Evolutionary conservation across 2,329 filamentous ascomycete species (phyloP), one percentile per base, ranked within the genome.

Genomic region (Colletotrichum neosansevieriae): DNA sequence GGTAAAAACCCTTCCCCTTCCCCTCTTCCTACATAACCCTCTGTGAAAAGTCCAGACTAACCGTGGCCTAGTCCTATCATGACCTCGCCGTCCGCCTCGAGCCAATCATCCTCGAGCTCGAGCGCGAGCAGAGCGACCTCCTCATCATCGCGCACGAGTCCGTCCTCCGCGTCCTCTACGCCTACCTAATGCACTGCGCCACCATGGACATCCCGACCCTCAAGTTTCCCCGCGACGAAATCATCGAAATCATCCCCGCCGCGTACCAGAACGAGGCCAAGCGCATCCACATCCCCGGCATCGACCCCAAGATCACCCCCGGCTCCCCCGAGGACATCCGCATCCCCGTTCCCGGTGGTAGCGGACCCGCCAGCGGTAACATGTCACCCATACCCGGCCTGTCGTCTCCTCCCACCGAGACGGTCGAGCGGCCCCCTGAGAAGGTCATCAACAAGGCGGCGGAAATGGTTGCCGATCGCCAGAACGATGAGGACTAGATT

Each of bases 131-230:
- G 74, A 97, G 97, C 72, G 96, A 99, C 77, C 86, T 99, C n/a
- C 87, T 99, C 60, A 98, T 99, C 76, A 98, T 99, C 73, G 96
- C 96, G 0, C 96, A 99, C 79, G 96, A 99, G 79, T 97, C 94
- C 58, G 96, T 99, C n/a, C 86, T 99, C 53, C 92, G 96, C 49
- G 96, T 99, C 24, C 86, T 99, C 3, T 99, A 99, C 77, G 94
- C 94, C 24, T 99, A 99, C 79, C 85, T 99, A 44, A 99, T 99
- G 96, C 96, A 97, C 74, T 98, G 96, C 81, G 96, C 95, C 77
- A 94, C 97, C 9, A 92, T 92, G 79, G 94, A 97, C 76, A 99
- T 99, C 71, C 96, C 96, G 4, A 92, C 91, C 73, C 88, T 99
- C 70, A 92, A 94, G 72, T 99, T 99, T 75, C 96, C 96, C 4